A percentile compares a stretch with the other conserved stretches of the same genome.
Evolutionary conservation across 176 grass and related monocot species (phyloP).

Genomic region (Zoysia japonica): DNA sequence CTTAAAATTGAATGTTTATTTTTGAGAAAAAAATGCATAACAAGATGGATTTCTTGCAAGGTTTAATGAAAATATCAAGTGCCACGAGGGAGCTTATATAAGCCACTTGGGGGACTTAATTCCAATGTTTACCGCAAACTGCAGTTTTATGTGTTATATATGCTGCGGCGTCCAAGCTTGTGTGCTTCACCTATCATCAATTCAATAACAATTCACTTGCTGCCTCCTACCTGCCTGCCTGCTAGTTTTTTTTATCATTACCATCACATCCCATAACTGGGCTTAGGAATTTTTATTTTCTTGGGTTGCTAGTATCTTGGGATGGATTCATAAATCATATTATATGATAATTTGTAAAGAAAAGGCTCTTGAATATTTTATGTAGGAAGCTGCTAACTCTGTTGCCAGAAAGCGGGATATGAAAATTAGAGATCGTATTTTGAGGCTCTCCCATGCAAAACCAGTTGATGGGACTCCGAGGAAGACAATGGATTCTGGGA

Average conservation of each 20-base stretch:
- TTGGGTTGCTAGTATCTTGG: neutral
- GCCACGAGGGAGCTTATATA: neutral
- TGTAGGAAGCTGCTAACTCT: constrained; percentile 71
- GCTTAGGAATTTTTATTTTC: neutral
- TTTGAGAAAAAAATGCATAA: neutral
- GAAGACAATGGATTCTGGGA: constrained; percentile 19
- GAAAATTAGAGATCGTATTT: constrained; percentile 63
- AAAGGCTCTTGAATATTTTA: neutral
- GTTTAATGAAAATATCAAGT: neutral
- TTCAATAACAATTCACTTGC: neutral
- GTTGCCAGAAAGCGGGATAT: constrained; percentile 52
- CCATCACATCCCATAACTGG: neutral
- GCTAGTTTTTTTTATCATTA: neutral
- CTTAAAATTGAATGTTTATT: neutral
- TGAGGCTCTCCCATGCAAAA: constrained; percentile 79
- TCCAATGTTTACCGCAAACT: neutral
- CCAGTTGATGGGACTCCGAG: constrained; percentile 39
- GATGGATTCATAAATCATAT: neutral
- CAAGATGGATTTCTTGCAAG: neutral
- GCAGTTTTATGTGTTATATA: constrained; percentile 5
- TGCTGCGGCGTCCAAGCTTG: neutral
- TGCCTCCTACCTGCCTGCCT: neutral
- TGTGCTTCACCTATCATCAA: neutral
- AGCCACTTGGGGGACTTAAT: neutral
- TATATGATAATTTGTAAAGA: neutral